phyloP scores from a whole-genome alignment of 306 rosid species.

The Begonia masoniana region DNA sequence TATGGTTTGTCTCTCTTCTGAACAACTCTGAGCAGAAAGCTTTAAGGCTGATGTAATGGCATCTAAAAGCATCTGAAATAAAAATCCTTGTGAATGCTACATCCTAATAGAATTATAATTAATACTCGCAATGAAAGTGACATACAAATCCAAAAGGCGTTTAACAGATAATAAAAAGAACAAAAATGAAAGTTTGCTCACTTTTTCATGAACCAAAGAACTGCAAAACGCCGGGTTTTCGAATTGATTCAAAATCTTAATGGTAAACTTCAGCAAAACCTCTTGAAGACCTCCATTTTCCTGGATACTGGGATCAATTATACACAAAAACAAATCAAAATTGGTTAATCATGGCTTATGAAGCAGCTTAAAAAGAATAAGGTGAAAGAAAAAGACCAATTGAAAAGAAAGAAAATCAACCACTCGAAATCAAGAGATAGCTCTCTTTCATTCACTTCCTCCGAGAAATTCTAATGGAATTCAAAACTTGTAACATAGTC shows the following conservation, averaged over 20 bases:
- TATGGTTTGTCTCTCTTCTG: constrained; percentile 49
- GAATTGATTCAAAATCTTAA: constrained; percentile 48
- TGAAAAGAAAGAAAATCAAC: background rate
- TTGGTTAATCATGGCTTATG: background rate
- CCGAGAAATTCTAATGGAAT: too few relatives aligned
- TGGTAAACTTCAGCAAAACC: constrained; percentile 41
- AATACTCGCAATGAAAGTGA: background rate
- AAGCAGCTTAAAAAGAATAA: background rate
- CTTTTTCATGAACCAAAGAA: constrained; percentile 37
- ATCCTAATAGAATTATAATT: background rate
- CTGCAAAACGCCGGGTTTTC: constrained; percentile 30
- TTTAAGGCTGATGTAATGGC: constrained; percentile 59
- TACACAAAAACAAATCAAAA: constrained; percentile 18
- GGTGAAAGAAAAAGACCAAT: background rate
- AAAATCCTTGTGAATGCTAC: constrained; percentile 1
- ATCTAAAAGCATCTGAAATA: constrained; percentile 60
- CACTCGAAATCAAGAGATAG: background rate
- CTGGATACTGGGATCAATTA: constrained; percentile 40
- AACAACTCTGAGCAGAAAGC: constrained; percentile 55
- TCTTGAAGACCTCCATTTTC: constrained; percentile 53
- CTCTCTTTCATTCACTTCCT: background rate
- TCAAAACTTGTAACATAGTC: too few relatives aligned
- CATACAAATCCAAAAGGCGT: background rate
- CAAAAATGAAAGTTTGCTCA: constrained; percentile 15
- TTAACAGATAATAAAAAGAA: constrained; percentile 6